Percentiles rank a stretch among this genome's conserved stretches.
These are phyloP conservation scores for Multifurca ochricompacta DNA, from an alignment of 768 basidiomycete genomes.

Conservation along the genomic window DNA sequence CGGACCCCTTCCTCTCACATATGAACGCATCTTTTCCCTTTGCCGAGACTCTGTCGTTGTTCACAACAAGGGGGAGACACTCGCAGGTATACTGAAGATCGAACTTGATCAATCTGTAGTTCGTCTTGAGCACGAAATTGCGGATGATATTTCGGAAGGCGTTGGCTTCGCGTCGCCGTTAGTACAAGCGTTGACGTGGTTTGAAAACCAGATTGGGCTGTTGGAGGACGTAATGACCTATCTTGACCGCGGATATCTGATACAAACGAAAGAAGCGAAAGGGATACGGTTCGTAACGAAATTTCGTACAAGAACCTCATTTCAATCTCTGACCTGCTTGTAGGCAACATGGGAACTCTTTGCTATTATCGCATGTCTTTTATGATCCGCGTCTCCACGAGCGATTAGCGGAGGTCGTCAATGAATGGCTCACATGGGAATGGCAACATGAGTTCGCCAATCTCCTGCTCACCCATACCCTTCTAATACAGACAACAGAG, in stretches of 20 bases:
- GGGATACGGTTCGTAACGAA: conserved; percentile 22
- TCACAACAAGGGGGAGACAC: conserved; percentile 44
- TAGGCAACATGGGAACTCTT: conserved; percentile 12
- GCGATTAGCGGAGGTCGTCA: not conserved
- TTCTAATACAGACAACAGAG: conserved; percentile 25
- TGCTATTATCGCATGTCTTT: conserved; percentile 10
- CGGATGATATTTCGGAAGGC: conserved; percentile 22
- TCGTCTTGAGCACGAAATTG: conserved; percentile 35
- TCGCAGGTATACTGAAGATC: conserved; percentile 50
- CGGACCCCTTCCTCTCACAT: conserved; percentile 38
- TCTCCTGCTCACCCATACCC: not conserved
- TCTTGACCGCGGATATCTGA: conserved; percentile 3
- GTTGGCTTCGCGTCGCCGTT: conserved; percentile 55
- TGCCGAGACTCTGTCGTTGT: conserved; percentile 50
- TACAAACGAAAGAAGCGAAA: conserved; percentile 31
- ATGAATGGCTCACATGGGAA: conserved; percentile 19
- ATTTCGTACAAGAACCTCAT: not conserved
- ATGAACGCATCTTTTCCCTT: conserved; percentile 48
- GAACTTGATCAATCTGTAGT: conserved; percentile 52
- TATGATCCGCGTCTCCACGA: not conserved
- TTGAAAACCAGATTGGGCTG: conserved; percentile 51
- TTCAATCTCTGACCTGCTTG: not conserved
- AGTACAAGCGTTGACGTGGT: conserved; percentile 52
- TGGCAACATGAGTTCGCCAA: conserved; percentile 15
- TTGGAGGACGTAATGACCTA: conserved; percentile 2